Conservation (phyloP, 2,329 filamentous ascomycete genomes). For the Fusarium oxysporum region DNA sequence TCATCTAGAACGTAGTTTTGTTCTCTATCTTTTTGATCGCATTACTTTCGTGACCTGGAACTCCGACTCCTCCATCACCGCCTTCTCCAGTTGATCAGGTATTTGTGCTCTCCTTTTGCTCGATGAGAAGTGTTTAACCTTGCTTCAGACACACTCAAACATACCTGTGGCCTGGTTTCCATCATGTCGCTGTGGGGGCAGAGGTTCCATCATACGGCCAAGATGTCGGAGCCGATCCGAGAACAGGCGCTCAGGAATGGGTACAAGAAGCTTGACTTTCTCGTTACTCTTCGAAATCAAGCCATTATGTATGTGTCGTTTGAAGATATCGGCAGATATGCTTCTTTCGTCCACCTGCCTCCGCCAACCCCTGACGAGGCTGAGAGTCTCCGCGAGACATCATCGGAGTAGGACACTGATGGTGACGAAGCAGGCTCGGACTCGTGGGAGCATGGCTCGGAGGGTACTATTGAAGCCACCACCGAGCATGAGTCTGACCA, state of each 20-base stretch:
- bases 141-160: no score
- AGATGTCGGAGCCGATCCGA: neutral
- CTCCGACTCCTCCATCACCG: neutral
- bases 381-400: neutral
- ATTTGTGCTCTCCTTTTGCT: neutral
- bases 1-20: conserved; percentile 1
- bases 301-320: neutral
- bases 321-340: neutral
- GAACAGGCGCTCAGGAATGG: fast-evolving
- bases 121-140: neutral
- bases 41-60: neutral
- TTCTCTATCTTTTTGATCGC: conserved; percentile 4
- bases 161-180: neutral
- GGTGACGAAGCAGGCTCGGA: neutral
- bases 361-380: neutral
- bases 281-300: neutral
- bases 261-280: neutral
- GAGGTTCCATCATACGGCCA: conserved; percentile 7
- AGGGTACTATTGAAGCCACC: neutral
- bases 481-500: neutral
- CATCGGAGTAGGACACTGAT: neutral
- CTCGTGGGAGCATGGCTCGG: neutral
- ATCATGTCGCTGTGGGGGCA: neutral
- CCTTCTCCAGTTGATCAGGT: neutral
- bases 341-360: neutral